Evolutionary conservation across 768 basidiomycete genomes (phyloP).

Genomic region (Naganishia antarctica): DNA sequence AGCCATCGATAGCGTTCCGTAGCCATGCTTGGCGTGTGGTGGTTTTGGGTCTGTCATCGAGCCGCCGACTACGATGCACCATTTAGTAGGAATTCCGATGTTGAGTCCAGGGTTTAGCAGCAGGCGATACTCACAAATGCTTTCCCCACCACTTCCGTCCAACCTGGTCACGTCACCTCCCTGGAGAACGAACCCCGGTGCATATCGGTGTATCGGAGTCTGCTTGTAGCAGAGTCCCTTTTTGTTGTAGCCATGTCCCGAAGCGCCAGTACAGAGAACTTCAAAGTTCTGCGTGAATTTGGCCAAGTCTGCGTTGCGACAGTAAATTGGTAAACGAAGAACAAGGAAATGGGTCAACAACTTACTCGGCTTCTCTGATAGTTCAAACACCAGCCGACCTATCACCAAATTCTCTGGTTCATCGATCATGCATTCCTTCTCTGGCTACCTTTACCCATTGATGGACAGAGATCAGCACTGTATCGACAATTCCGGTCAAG

Average conservation of each 20-base stretch:
- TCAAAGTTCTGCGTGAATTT: slow-evolving; percentile 56
- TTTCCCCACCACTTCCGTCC: slow-evolving; percentile 59
- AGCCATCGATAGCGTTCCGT: slow-evolving; percentile 57
- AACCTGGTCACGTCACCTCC: slow-evolving; percentile 58
- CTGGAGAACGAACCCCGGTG: slow-evolving; percentile 56
- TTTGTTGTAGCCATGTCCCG: slow-evolving; percentile 54
- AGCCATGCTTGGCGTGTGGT: slow-evolving; percentile 51
- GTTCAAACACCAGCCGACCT: slow-evolving; percentile 28
- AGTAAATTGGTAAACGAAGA: background rate
- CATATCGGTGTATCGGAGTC: slow-evolving; percentile 54
- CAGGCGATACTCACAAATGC: slow-evolving; percentile 40
- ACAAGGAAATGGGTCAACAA: slow-evolving; percentile 38
- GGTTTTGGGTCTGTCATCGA: slow-evolving; percentile 57
- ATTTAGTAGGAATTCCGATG: slow-evolving; percentile 45
- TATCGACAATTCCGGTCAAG: background rate
- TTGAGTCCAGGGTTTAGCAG: background rate
- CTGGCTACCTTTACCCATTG: slow-evolving; percentile 16
- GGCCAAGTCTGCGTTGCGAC: slow-evolving; percentile 48
- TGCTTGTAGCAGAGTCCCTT: slow-evolving; percentile 54
- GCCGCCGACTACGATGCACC: slow-evolving; percentile 53
- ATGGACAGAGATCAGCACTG: background rate
- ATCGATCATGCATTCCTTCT: slow-evolving; percentile 22
- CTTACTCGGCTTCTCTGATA: slow-evolving; percentile 33
- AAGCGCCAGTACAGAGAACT: slow-evolving; percentile 54
- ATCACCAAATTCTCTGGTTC: slow-evolving; percentile 25